These are phyloP conservation scores for Alternaria sp. DNA, from an alignment of 2,329 filamentous ascomycete species.

Conservation along the genomic window DNA sequence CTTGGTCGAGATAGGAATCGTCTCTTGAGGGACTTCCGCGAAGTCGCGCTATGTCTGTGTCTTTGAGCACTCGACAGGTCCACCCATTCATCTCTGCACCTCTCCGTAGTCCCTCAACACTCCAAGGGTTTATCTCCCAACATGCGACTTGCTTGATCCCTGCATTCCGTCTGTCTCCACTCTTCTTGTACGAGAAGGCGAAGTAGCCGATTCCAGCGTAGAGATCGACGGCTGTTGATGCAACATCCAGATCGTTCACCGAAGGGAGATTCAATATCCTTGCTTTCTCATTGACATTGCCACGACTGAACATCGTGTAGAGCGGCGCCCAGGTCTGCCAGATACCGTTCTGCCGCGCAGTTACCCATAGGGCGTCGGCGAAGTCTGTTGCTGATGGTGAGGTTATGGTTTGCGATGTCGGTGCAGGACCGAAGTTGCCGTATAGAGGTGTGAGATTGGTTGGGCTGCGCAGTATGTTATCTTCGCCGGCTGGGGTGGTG, in stretches of 20 bases:
- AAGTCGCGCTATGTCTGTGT: not conserved
- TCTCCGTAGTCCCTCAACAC: constrained; percentile 52
- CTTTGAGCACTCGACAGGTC: constrained; percentile 23
- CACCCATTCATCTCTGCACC: constrained; percentile 53
- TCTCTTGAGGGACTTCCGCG: not conserved
- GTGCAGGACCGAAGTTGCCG: constrained; percentile 73
- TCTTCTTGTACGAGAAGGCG: constrained; percentile 78
- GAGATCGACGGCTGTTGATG: constrained; percentile 68
- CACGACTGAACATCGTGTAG: constrained; percentile 93
- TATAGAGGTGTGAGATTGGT: constrained; percentile 71
- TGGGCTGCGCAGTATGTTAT: constrained; percentile 77
- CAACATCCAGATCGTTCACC: constrained; percentile 26
- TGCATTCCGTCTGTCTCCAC: constrained; percentile 61
- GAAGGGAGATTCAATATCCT: constrained; percentile 65
- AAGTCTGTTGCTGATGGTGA: constrained; percentile 61
- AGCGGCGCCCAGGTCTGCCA: constrained; percentile 84
- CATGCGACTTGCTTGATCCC: constrained; percentile 75
- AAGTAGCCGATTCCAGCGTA: constrained; percentile 97
- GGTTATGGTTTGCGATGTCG: constrained; percentile 23
- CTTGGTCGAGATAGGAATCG: not conserved
- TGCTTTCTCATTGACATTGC: constrained; percentile 89
- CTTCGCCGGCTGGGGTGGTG: constrained; percentile 1
- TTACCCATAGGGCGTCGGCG: constrained; percentile 75
- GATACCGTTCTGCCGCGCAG: constrained; percentile 75
- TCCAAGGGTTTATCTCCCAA: constrained; percentile 81